These are phyloP conservation scores for Pleurotus eryngii DNA, from an alignment of 768 basidiomycete genomes.

Conservation along the genomic window DNA sequence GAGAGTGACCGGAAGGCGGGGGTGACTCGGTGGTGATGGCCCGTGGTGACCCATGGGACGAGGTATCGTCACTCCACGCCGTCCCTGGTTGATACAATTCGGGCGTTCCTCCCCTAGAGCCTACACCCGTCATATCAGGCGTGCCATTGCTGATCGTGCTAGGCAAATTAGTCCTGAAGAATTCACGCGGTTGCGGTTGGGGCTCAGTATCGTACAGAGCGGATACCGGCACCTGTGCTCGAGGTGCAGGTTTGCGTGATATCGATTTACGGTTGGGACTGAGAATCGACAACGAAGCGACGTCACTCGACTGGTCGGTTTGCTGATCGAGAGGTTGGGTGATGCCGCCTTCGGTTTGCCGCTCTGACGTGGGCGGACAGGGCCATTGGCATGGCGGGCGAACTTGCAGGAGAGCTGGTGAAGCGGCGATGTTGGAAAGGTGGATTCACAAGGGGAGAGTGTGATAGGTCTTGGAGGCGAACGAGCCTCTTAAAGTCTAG, in stretches of 20 bases:
- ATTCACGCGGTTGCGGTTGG: slow-evolving; percentile 15
- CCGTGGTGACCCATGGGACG: slow-evolving; percentile 19
- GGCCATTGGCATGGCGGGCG: slow-evolving; percentile 15
- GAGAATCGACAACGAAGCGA: not conserved
- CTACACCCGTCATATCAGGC: slow-evolving; percentile 69
- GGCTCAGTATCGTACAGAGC: slow-evolving; percentile 44
- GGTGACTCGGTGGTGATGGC: not conserved
- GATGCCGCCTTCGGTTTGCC: not conserved
- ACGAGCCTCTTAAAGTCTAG: slow-evolving; percentile 18
- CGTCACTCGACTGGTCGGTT: slow-evolving; percentile 15
- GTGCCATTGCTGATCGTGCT: slow-evolving; percentile 49
- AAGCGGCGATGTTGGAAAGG: slow-evolving; percentile 31
- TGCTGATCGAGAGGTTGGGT: not conserved
- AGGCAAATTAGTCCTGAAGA: slow-evolving; percentile 37
- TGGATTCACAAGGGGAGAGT: slow-evolving; percentile 12
- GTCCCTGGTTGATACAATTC: slow-evolving; percentile 13
- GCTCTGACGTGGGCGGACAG: slow-evolving; percentile 1
- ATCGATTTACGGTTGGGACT: not conserved
- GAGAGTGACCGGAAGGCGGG: slow-evolving; percentile 13
- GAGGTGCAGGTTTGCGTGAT: slow-evolving; percentile 60
- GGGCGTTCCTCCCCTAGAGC: slow-evolving; percentile 31
- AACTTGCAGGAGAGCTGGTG: slow-evolving; percentile 29
- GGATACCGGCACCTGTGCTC: slow-evolving; percentile 61
- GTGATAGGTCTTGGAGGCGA: slow-evolving; percentile 13
- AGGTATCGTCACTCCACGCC: slow-evolving; percentile 19